These are phyloP conservation scores for Pezicula carpinea DNA, from an alignment of 2,329 filamentous ascomycete species.

Conservation along the genomic window DNA sequence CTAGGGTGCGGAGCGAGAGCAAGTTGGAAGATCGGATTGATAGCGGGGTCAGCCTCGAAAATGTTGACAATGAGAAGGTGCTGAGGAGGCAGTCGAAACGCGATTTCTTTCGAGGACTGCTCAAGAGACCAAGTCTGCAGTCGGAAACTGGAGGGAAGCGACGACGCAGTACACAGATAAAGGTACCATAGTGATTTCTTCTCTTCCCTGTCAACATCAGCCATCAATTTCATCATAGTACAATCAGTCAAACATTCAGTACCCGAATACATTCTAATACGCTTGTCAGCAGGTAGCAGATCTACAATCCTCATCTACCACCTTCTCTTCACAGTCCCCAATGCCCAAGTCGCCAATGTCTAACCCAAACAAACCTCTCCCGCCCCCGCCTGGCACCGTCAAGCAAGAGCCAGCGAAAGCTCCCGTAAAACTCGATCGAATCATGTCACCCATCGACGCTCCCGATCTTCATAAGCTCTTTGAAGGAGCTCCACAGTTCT, in stretches of 20 bases:
- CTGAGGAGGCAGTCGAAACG: conserved; percentile 28
- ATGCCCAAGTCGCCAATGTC: conserved; percentile 26
- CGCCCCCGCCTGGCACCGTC: conserved; percentile 37
- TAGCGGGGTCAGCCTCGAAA: conserved; percentile 8
- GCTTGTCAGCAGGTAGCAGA: conserved; percentile 6
- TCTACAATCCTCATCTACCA: conserved; percentile 7
- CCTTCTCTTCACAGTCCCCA: background rate
- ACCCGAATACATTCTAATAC: background rate
- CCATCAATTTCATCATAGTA: conserved; percentile 5
- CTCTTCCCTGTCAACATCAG: conserved; percentile 7
- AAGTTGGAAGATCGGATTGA: conserved; percentile 11
- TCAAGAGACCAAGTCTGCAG: conserved; percentile 21
- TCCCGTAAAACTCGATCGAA: conserved; percentile 47
- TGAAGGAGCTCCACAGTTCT: conserved; percentile 72
- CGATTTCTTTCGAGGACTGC: conserved; percentile 27
- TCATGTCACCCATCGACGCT: conserved; percentile 55
- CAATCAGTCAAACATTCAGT: background rate
- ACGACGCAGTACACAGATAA: conserved; percentile 6
- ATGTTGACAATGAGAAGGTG: conserved; percentile 19
- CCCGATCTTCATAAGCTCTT: conserved; percentile 65
- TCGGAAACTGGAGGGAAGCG: conserved; percentile 11
- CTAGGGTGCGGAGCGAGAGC: conserved; percentile 10
- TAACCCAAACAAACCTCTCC: conserved; percentile 52
- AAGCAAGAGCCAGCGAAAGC: conserved; percentile 35
- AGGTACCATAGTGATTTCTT: conserved; percentile 1